Conservation (phyloP, 176 grass and related monocot species). For the Cocos nucifera region DNA sequence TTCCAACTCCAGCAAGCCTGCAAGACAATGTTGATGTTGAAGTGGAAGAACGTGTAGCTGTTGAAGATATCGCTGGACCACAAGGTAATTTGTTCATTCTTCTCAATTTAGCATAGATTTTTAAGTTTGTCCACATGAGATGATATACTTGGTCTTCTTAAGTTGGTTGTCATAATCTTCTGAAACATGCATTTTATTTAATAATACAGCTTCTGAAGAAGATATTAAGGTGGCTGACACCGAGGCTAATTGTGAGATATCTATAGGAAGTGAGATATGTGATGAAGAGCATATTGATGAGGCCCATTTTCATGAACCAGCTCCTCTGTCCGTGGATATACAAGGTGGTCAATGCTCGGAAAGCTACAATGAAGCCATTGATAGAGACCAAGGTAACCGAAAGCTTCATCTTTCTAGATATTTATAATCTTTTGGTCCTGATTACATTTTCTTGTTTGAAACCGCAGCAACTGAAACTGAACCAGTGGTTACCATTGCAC, state of each 20-base stretch:
- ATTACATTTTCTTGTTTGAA: not conserved
- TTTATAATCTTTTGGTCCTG: not conserved
- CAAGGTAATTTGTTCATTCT: constrained; percentile 21
- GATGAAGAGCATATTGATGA: constrained; percentile 37
- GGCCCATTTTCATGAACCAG: constrained; percentile 26
- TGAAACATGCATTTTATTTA: constrained; percentile 12
- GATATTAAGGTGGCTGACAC: constrained; percentile 25
- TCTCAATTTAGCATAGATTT: too few relatives aligned
- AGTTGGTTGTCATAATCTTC: too few relatives aligned
- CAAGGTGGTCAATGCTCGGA: constrained; percentile 23
- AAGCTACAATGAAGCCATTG: constrained; percentile 19
- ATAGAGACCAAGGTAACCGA: constrained; percentile 7
- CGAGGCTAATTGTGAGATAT: constrained; percentile 22
- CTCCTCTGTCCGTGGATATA: not conserved
- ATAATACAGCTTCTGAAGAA: constrained; percentile 36
- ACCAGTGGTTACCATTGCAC: constrained; percentile 13
- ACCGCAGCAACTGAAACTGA: constrained; percentile 18
- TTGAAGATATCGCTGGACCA: constrained; percentile 19
- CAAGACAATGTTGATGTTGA: constrained; percentile 12
- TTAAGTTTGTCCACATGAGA: too few relatives aligned
- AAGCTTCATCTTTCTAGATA: not conserved
- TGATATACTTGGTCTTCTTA: too few relatives aligned
- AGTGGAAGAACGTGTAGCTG: not conserved
- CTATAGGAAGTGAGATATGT: constrained; percentile 40
- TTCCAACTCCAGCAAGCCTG: not conserved